Evolutionary conservation across 2,329 filamentous ascomycete genomes (phyloP).

Genomic region (Colletotrichum brevisporum): DNA sequence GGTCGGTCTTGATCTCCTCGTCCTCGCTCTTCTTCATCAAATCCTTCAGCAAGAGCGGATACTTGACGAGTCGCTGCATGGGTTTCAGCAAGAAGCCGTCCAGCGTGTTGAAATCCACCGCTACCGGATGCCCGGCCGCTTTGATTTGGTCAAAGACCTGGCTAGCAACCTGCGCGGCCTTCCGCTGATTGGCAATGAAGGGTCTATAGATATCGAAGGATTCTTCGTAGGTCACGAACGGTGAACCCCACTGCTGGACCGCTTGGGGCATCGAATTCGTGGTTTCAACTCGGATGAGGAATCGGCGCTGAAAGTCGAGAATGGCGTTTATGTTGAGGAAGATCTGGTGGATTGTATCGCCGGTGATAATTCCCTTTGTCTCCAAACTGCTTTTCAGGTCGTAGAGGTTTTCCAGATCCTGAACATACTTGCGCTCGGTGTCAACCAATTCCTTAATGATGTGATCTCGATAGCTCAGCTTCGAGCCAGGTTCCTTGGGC

Average conservation of each 20-base stretch:
- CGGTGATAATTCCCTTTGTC: conserved; percentile 87
- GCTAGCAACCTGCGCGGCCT: conserved; percentile 87
- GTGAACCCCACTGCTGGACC: conserved; percentile 93
- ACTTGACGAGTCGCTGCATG: conserved; percentile 95
- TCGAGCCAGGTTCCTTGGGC: conserved; percentile 69
- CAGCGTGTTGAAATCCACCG: conserved; percentile 87
- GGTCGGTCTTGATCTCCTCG: conserved; percentile 77
- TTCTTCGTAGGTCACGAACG: conserved; percentile 88
- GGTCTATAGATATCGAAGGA: conserved; percentile 94
- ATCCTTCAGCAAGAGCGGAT: conserved; percentile 92
- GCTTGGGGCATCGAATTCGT: conserved; percentile 86
- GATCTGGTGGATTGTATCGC: conserved; percentile 92
- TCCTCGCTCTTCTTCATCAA: conserved; percentile 88
- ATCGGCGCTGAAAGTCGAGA: conserved; percentile 94
- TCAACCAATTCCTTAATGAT: conserved; percentile 93
- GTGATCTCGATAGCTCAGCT: conserved; percentile 84
- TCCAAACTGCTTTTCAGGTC: conserved; percentile 92
- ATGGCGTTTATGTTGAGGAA: conserved; percentile 97
- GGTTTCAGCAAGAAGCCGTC: conserved; percentile 96
- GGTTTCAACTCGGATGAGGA: conserved; percentile 95
- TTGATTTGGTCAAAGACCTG: conserved; percentile 90
- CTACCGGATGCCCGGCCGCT: conserved; percentile 81
- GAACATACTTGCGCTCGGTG: conserved; percentile 97
- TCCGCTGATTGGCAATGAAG: conserved; percentile 96
- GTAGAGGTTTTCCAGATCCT: conserved; percentile 94